These are phyloP conservation scores for Amphicarpaea edgeworthii DNA, from an alignment of 306 rosid genomes.

Conservation along the genomic window DNA sequence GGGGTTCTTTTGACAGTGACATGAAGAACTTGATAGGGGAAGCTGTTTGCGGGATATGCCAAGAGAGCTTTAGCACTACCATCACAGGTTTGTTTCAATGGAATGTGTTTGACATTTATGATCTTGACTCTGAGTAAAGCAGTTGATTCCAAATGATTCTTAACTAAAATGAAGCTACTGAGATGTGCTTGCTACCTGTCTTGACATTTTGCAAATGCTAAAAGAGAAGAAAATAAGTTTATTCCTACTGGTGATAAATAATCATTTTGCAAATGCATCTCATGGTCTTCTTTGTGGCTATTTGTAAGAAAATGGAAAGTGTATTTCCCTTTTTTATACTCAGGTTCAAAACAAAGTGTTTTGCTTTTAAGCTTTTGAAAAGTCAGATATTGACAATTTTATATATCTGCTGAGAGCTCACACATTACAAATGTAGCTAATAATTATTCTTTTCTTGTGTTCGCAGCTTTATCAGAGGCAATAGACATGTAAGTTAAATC, in stretches of 20 bases:
- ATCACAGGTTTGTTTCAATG: constrained; percentile 61
- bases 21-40: constrained; percentile 90
- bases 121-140: constrained; percentile 13
- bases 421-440: constrained; percentile 19
- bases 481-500: constrained; percentile 79
- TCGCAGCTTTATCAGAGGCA: constrained; percentile 84
- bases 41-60: constrained; percentile 86
- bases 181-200: constrained; percentile 16
- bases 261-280: neutral
- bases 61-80: constrained; percentile 82
- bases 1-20: constrained; percentile 65
- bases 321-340: neutral
- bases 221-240: neutral
- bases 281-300: neutral
- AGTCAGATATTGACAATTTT: constrained; percentile 9
- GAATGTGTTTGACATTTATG: constrained; percentile 10
- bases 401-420: neutral
- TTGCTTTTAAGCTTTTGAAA: constrained; percentile 5
- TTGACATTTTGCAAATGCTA: neutral
- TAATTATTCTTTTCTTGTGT: constrained; percentile 9
- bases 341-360: neutral
- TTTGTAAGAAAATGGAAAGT: constrained; percentile 1
- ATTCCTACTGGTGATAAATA: neutral
- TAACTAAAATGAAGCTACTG: neutral
- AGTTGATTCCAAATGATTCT: neutral